Evolutionary conservation across 352 stramenopile genomes (phyloP), one percentile per base, ranked within the genome.

Genomic region (Aphanomyces euteiches): DNA sequence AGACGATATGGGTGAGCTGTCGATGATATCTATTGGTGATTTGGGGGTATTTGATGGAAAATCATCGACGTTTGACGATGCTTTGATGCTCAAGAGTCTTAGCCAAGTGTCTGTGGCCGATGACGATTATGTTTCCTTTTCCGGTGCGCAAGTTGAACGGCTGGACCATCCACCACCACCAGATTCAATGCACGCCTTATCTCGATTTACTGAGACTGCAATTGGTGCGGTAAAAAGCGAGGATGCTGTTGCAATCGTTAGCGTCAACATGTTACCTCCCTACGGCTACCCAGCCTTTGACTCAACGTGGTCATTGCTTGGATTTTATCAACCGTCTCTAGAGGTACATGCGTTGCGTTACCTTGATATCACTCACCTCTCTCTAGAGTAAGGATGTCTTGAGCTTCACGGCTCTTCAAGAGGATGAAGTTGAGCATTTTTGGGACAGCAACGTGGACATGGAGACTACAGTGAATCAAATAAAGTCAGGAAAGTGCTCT

Each of bases 1-100:
- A n/a, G 54, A 61, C 34, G 54, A 61, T 12, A 37, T 7, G 8
- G 5, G 28, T 7, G 54, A 61, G 28, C n/a, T 61, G 15, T 40
- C 54, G 54, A 28, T 61, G 17, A 12, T 61, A 6, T 61, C 54
- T 7, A 61, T 61, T 17, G 54, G 54, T 7, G 54, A 61, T 37
- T 15, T 61, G 6, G 39, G 28, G 5, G 34, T 37, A 39, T 61
- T 61, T 39, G 17, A 50, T n/a, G 54, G 28, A 7, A 61, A 61
- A n/a, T 61, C 54, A 15, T 40, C 54, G 54, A 61, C 54, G 15
- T 39, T 61, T 37, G 54, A 61, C 54, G 54, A 61, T 39, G 54
- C 54, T 19, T 37, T 61, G 10, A 61, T 61, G 54, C 54, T 61
- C 54, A 61, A 61, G 54, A 61, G 21, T 37, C 43, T 61, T 28